Evolutionary conservation across 495 filamentous ascomycete genomes (phyloP), one percentile per base, ranked within the genome.

Genomic region (Talaromyces thailandensis): DNA sequence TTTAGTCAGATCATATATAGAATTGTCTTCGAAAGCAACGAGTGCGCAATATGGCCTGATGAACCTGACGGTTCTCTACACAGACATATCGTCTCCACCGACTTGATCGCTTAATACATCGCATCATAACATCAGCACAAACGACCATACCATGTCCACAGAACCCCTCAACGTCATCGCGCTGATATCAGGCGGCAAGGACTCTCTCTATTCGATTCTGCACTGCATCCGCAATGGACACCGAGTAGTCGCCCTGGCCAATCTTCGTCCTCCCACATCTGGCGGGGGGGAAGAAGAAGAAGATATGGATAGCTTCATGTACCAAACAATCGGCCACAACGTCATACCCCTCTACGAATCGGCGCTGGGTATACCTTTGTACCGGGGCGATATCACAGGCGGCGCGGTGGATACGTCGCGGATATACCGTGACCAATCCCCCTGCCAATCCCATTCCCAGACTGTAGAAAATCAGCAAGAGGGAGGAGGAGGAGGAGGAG

Each of bases 271-370:
- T 21, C 68, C 72, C 28, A 45, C 59, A 28, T 25, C 48, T 12
- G 31, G 31, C 31, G 31, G 31, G 8, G 0, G 5, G 8, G 31
- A 35, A 2, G 31, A 11, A 35, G 31, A 85, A 62, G 78, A 86
- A 63, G 92, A 95, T 73, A 82, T 94, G 65, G 88, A 98, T 75
- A 96, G 91, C 80, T 96, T 91, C 85, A 98, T 98, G 94, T 98
- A 97, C 81, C 94, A 98, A 77, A 98, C 95, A 1, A 89, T 95
- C 58, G 94, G 94, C 43, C 93, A 97, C 75, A 79, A 80, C 58
- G 75, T 97, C 21, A 88, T 97, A 56, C 94, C 93, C 6, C 82
- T 96, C 21, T 98, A 96, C 71, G 84, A 86, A 63, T 66, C 81
- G 31, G 91, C 90, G 2, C 85, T 96, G 3, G 81, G 78, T 2